Evolutionary conservation across 768 basidiomycete genomes (phyloP).

Genomic region (Royoungia palumana): DNA sequence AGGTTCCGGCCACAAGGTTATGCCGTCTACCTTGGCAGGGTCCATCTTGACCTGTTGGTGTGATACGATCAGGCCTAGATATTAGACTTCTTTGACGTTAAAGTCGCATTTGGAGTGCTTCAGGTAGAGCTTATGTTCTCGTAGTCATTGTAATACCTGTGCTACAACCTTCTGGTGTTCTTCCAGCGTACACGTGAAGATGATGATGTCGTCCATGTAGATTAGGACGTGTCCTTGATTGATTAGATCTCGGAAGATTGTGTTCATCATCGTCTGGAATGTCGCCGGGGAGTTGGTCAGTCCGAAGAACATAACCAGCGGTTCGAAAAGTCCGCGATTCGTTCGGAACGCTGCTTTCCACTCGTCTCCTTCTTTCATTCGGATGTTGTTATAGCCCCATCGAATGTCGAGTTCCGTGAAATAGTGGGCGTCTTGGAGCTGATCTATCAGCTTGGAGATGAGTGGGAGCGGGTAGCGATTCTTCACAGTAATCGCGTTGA

Average conservation of each 20-base stretch:
- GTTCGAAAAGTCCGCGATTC: background rate
- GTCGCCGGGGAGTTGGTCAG: constrained; percentile 8
- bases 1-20: too few species aligned
- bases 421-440: constrained; percentile 15
- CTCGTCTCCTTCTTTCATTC: constrained; percentile 26
- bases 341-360: constrained; percentile 33
- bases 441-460: constrained; percentile 20
- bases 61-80: background rate
- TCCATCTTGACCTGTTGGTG: background rate
- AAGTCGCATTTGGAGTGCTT: background rate
- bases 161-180: constrained; percentile 19
- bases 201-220: constrained; percentile 41
- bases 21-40: background rate
- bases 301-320: constrained; percentile 4
- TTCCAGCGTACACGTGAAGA: constrained; percentile 28
- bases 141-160: background rate
- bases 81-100: background rate
- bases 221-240: constrained; percentile 15
- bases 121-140: background rate
- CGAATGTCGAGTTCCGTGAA: constrained; percentile 32
- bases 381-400: constrained; percentile 34
- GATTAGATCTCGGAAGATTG: constrained; percentile 14
- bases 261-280: constrained; percentile 28
- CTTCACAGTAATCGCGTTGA: constrained; percentile 27
- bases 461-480: constrained; percentile 28